Evolutionary conservation across 331 rosid species (phyloP).

Genomic region (Pyracantha coccinea): DNA sequence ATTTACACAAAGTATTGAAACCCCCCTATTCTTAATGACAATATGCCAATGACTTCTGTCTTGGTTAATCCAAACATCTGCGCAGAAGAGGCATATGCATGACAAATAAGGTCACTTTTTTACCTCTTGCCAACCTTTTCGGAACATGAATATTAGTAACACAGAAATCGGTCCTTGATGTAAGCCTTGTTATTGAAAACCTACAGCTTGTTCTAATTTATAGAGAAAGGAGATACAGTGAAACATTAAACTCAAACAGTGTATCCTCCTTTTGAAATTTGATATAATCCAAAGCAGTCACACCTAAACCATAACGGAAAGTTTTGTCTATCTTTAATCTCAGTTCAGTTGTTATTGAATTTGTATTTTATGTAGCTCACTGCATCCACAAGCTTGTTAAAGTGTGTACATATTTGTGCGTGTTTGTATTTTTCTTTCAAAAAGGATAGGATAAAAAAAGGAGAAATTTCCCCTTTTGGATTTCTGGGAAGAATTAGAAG

Average conservation of each 20-base stretch:
- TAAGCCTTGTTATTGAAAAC: background rate
- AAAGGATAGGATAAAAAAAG: too few species aligned
- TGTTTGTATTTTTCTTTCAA: too few species aligned
- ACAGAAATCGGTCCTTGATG: background rate
- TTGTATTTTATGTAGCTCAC: background rate
- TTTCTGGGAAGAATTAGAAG: too few species aligned
- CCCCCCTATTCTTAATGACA: too few species aligned
- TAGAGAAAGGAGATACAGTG: background rate
- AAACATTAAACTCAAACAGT: background rate
- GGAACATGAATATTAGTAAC: background rate
- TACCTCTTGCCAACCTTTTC: background rate
- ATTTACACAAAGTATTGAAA: too few species aligned
- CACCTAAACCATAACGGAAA: background rate
- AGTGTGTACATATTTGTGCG: too few species aligned
- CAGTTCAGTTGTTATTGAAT: background rate
- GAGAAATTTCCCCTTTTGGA: too few species aligned
- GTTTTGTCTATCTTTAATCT: background rate
- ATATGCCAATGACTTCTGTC: too few species aligned
- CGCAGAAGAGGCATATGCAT: too few species aligned
- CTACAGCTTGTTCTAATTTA: background rate
- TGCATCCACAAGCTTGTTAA: background rate
- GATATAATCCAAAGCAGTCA: background rate
- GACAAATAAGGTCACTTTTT: background rate
- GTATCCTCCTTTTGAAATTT: background rate
- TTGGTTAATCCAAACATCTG: too few species aligned